Evolutionary conservation across 192 early-diverging fungal species (phyloP).

Genomic region (Backusella mclennaniae): DNA sequence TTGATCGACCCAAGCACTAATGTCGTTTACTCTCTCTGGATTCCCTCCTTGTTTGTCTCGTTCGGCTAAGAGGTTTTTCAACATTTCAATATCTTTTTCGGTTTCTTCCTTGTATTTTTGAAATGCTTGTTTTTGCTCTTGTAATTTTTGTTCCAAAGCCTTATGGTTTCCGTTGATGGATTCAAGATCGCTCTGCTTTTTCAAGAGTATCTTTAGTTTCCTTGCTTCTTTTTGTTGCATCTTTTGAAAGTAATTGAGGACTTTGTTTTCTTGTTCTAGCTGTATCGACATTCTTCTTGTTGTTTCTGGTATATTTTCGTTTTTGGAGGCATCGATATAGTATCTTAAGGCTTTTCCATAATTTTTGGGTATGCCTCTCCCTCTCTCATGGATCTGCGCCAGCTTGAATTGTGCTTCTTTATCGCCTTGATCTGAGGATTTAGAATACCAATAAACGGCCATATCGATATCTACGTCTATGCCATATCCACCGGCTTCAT

Average conservation of each 20-base stretch:
- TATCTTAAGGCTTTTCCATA: background rate
- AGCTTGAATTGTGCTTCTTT: background rate
- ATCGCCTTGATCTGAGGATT: background rate
- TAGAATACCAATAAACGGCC: background rate
- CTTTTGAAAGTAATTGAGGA: background rate
- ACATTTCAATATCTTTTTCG: background rate
- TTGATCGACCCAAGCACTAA: background rate
- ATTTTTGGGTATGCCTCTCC: background rate
- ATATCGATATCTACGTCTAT: background rate
- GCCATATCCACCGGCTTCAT: background rate
- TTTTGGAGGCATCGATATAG: background rate
- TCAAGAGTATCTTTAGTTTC: background rate
- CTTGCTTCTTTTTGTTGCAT: constrained; percentile 1
- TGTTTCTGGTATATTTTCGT: background rate
- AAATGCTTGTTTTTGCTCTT: background rate
- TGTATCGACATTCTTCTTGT: background rate
- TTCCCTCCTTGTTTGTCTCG: background rate
- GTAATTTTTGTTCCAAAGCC: background rate
- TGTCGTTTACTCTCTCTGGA: background rate
- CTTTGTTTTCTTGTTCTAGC: background rate
- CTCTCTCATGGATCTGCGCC: background rate
- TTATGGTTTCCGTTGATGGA: background rate
- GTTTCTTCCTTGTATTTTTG: constrained; percentile 5
- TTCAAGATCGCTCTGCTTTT: background rate
- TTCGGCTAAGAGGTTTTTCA: background rate